Base-by-base conservation (phyloP, 805 yeast species). In the Zygoascus biomembranicola region DNA sequence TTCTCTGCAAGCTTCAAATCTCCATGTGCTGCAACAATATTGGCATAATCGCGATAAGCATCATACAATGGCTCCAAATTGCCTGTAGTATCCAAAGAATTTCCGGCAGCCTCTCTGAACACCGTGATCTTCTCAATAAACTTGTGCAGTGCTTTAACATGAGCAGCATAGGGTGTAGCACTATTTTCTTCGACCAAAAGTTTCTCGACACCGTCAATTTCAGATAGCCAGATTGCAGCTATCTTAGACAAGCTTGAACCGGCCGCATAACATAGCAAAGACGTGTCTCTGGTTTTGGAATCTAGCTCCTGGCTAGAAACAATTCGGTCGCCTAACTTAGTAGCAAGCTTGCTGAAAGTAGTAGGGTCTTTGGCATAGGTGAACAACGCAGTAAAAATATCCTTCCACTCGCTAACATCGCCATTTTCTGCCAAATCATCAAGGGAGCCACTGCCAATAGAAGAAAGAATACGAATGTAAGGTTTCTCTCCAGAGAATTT, bases 71-170 rank as follows among this genome's bases (percentile, higher is more conserved):
- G 74, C 43, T 72, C 78, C 45, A 79, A 69, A 13, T 77, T 72
- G 18, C 77, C 65, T 18, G 63, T 68, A n/a, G 59, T 61, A 11
- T 56, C 59, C 14, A 52, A n/a, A 23, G 61, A 60, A 3, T 50
- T 47, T 20, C 63, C 63, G 32, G 65, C 67, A 41, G 77, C 73
- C 31, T 84, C 74, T 62, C 85, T 77, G 67, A 82, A 90, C 26
- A 87, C 84, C 39, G 89, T 79, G 57, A 90, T 78, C 69, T 90
- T 90, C 67, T 87, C 95, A 51, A 88, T 85, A 65, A 90, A 85
- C 63, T 81, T 84, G 51, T 85, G 84, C 66, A 92, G 74, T 8
- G 96, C 85, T 60, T 80, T 85, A 60, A 85, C 82, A 63, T 89
- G 89, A 20, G 96, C 96, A 59, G 85, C 94, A 52, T 85, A 84